A percentile compares a stretch with the other conserved stretches of the same genome.
Evolutionary conservation across 371 early-diverging fungal species (phyloP).

Genomic region (Rhizopus stolonifer): DNA sequence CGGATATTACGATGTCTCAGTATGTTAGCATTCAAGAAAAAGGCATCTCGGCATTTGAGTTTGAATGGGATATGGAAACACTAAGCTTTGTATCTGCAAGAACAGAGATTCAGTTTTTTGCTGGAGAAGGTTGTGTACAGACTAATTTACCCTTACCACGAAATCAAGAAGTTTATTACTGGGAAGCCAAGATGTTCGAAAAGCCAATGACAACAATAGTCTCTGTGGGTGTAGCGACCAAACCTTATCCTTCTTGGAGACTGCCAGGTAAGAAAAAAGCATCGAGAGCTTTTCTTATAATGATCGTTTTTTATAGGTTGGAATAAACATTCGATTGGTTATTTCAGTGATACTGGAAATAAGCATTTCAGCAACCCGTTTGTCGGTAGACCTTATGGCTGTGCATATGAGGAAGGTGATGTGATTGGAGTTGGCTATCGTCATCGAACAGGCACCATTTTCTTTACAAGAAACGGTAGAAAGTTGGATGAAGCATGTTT

Average conservation of each 20-base stretch:
- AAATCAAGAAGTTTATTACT: slow-evolving; percentile 75
- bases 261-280: slow-evolving; percentile 54
- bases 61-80: slow-evolving; percentile 68
- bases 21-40: slow-evolving; percentile 76
- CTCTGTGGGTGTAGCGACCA: slow-evolving; percentile 67
- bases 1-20: slow-evolving; percentile 68
- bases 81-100: slow-evolving; percentile 68
- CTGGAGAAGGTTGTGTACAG: slow-evolving; percentile 75
- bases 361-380: slow-evolving; percentile 71
- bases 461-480: slow-evolving; percentile 81
- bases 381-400: slow-evolving; percentile 58
- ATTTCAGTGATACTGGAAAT: slow-evolving; percentile 63
- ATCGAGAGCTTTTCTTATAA: too few species aligned
- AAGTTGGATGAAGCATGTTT: slow-evolving; percentile 59
- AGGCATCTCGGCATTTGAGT: slow-evolving; percentile 84
- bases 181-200: slow-evolving; percentile 75
- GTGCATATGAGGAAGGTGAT: slow-evolving; percentile 66
- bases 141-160: slow-evolving; percentile 82
- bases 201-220: slow-evolving; percentile 57
- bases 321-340: slow-evolving; percentile 75
- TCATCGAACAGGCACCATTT: slow-evolving; percentile 71
- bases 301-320: slow-evolving; percentile 49
- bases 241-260: slow-evolving; percentile 68
- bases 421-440: slow-evolving; percentile 79
- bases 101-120: slow-evolving; percentile 73